Conservation (phyloP, 257 asterid species). For the Echites panduratus region DNA sequence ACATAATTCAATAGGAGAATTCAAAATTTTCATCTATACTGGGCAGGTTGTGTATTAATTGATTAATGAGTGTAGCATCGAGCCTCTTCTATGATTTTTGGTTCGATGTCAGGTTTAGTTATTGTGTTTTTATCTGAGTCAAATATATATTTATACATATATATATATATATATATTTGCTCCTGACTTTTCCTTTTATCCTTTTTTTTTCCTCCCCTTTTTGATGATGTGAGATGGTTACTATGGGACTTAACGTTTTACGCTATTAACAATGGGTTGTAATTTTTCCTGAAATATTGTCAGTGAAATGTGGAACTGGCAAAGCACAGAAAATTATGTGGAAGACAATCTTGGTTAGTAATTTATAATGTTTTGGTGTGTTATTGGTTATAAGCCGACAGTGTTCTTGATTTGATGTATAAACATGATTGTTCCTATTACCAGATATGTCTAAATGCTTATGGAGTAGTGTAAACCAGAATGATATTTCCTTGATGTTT, state of each 20-base stretch:
- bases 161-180: too few species aligned
- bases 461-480: constrained; percentile 16
- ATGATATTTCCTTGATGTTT: constrained; percentile 14
- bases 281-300: constrained; percentile 7
- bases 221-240: not conserved
- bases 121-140: not conserved
- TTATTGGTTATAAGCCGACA: not conserved
- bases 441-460: constrained; percentile 18
- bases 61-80: not conserved
- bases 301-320: constrained; percentile 26
- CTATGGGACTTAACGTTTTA: not conserved
- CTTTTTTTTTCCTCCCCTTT: not conserved
- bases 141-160: too few species aligned
- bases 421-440: not conserved
- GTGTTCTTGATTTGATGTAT: not conserved
- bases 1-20: not conserved
- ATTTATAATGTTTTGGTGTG: not conserved
- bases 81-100: not conserved
- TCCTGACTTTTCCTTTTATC: too few species aligned
- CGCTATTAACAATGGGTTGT: not conserved
- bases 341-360: constrained; percentile 10
- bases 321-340: constrained; percentile 15
- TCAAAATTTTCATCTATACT: not conserved
- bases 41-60: not conserved
- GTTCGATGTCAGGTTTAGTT: not conserved